Base-by-base conservation (phyloP, 2,329 filamentous ascomycete genomes). In the Epichloe sp. region DNA sequence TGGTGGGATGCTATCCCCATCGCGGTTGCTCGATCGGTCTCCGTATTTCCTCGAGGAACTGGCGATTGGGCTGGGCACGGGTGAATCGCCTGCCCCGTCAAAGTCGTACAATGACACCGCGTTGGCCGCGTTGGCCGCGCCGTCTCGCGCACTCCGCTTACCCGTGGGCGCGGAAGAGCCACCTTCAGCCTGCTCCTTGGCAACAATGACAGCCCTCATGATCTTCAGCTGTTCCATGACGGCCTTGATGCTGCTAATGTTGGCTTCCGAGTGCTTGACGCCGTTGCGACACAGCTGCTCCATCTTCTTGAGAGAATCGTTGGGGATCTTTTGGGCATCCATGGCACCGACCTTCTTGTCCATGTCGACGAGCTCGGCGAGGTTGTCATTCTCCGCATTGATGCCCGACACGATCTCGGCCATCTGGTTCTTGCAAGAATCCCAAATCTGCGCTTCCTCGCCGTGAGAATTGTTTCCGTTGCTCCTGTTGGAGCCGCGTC, bases 1-100 rank as follows among this genome's bases (percentile, higher is more conserved):
- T 45, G 73, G 71, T 1, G 77, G 75, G 14, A 76, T 70, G 53
- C 77, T 79, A 56, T 78, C 76, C 31, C 75, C 68, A 45, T 72
- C 68, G 3, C 65, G 63, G 34, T 71, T 68, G 54, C 66, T 72
- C 54, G 51, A 59, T 56, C 62, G 59, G 56, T 63, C 66, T 10
- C 67, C 67, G 37, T 65, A 63, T 49, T 70, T 70, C 42, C 63
- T 58, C 47, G 60, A 63, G 8, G 64, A 62, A 49, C 57, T 62
- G 36, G 62, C 67, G 19, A 70, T 65, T 10, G 70, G 69, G 53
- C 71, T 73, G 3, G 71, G 71, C 4, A 73, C 66, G 4, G 72
- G 70, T 7, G 68, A 73, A 53, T 75, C 71, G 17, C 67, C 70
- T 31, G 65, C 66, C 3, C 64, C 69, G 37, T 73, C 71, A 56